A percentile compares a stretch with the other conserved stretches of the same genome.
Conservation (phyloP, 2,329 filamentous ascomycete species). For the Didymellaceae sp. region DNA sequence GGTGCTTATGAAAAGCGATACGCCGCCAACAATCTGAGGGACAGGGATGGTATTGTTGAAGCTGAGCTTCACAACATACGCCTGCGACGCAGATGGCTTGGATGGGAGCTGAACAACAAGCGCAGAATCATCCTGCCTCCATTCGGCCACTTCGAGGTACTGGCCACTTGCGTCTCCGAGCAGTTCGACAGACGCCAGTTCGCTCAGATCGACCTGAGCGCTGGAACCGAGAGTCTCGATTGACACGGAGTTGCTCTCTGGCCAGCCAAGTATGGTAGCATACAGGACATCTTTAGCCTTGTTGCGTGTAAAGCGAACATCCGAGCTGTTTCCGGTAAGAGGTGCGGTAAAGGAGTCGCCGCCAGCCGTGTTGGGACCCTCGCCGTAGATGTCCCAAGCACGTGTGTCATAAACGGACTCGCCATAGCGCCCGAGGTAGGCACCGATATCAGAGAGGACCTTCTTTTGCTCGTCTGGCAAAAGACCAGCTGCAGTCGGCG, state of each 20-base stretch:
- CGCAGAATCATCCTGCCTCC: not conserved
- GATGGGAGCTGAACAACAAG: not conserved
- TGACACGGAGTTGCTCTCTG: not conserved
- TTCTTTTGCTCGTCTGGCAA: not conserved
- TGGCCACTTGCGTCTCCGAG: not conserved
- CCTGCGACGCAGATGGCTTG: not conserved
- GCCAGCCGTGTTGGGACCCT: not conserved
- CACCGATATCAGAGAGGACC: not conserved
- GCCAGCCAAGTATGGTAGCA: not conserved
- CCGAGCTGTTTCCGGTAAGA: not conserved
- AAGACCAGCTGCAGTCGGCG: not conserved
- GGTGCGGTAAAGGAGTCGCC: not conserved
- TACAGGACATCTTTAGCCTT: not conserved
- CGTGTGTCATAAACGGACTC: not conserved
- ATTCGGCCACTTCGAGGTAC: not conserved
- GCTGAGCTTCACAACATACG: not conserved
- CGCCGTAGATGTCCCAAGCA: not conserved
- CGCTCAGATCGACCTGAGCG: not conserved
- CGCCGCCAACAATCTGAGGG: not conserved
- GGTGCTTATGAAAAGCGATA: not conserved
- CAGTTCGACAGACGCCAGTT: not conserved
- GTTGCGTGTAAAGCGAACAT: not conserved
- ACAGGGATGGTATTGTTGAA: not conserved
- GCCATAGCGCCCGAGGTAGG: not conserved
- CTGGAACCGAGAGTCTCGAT: not conserved